Conservation (phyloP, 2,329 filamentous ascomycete genomes). For the Metarhizium sp. region DNA sequence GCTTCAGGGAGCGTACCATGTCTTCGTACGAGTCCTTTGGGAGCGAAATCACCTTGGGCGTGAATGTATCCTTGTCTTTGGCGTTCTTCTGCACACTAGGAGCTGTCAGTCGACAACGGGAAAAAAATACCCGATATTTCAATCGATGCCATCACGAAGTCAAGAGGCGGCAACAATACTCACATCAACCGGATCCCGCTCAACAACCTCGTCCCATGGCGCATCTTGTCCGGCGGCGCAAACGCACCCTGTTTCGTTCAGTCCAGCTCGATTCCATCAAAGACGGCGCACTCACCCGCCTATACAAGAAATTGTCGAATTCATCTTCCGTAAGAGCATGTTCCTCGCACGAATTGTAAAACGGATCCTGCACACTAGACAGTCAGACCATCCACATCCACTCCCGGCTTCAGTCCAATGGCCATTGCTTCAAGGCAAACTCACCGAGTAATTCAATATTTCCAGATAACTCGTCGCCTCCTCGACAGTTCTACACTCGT, state of each 20-base stretch:
- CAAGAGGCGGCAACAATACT: constrained; percentile 16
- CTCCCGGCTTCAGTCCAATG: too few relatives aligned
- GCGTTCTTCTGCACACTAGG: constrained; percentile 47
- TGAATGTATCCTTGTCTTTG: constrained; percentile 47
- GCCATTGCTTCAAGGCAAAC: not conserved
- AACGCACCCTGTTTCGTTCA: constrained; percentile 39
- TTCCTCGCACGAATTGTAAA: constrained; percentile 40
- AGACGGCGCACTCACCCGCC: constrained; percentile 29
- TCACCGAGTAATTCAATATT: constrained; percentile 50
- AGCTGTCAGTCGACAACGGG: not conserved
- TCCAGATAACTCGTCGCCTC: constrained; percentile 48
- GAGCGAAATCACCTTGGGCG: constrained; percentile 44
- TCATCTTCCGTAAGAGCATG: constrained; percentile 43
- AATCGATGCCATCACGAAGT: not conserved
- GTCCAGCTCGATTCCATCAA: not conserved
- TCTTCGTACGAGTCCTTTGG: constrained; percentile 37
- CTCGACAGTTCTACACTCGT: constrained; percentile 35
- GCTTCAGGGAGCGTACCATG: constrained; percentile 45
- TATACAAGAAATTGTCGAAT: constrained; percentile 47
- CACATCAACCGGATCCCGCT: constrained; percentile 47
- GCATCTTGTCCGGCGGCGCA: constrained; percentile 31
- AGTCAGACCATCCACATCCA: not conserved
- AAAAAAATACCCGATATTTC: not conserved
- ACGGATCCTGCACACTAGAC: constrained; percentile 31
- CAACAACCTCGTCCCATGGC: constrained; percentile 32